Evolutionary conservation across 169 alveolate genomes (phyloP).

Genomic region (Eimeria maxima): DNA sequence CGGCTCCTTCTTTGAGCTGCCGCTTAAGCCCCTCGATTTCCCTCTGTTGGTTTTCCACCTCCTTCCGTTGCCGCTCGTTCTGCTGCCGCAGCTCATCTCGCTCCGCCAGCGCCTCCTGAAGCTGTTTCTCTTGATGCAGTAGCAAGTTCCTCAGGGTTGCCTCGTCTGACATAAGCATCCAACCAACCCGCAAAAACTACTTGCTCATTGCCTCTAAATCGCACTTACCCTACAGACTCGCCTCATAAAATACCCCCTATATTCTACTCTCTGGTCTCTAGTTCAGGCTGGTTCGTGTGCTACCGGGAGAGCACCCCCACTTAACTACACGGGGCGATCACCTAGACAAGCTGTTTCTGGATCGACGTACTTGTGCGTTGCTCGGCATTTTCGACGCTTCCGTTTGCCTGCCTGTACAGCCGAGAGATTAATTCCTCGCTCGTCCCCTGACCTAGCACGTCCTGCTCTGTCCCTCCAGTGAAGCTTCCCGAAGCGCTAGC

Average conservation of each 20-base stretch:
- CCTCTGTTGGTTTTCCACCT: conserved; percentile 21
- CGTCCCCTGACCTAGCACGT: conserved; percentile 17
- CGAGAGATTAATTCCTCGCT: conserved; percentile 45
- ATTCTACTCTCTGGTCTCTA: too few species aligned
- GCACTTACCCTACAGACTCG: neutral
- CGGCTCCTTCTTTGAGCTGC: neutral
- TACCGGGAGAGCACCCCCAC: neutral
- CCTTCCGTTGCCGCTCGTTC: conserved; percentile 33
- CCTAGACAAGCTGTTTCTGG: neutral
- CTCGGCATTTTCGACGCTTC: neutral
- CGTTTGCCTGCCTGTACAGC: conserved; percentile 47
- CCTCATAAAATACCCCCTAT: neutral
- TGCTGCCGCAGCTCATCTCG: conserved; percentile 43
- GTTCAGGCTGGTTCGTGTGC: neutral
- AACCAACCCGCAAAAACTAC: neutral
- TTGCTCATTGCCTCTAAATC: neutral
- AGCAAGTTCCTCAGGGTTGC: conserved; percentile 71
- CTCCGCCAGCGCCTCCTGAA: conserved; percentile 71
- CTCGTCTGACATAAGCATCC: neutral
- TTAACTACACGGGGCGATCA: neutral
- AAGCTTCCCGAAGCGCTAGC: conserved; percentile 65
- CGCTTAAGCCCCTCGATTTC: conserved; percentile 33
- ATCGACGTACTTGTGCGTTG: conserved; percentile 41
- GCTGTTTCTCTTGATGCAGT: conserved; percentile 75
- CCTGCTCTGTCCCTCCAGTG: conserved; percentile 49